Evolutionary conservation across 2,329 filamentous ascomycete genomes (phyloP), one percentile per base, ranked within the genome.

Genomic region (Colletotrichum lentis): DNA sequence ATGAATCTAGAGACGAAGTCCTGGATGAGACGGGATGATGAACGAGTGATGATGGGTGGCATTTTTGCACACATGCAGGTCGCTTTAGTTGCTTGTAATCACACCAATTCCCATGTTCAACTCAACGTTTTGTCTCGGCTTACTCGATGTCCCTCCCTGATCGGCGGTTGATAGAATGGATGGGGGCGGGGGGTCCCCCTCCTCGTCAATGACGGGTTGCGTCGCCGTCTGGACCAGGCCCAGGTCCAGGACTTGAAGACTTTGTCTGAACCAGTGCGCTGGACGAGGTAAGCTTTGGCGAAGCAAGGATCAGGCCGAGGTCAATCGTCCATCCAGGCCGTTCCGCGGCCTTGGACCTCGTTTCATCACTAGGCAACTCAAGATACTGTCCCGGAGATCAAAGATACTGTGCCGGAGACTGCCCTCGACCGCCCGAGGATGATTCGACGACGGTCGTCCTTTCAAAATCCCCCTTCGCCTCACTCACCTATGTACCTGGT

Each of bases 41-140:
- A 50, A 67, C 41, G 64, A 64, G 18, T 64, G 14, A 67, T 47
- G 61, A 64, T n/a, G 50, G 41, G 54, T 24, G 16, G 49, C 27
- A 16, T 41, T 55, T 52, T 20, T 35, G 39, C 39, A 24, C 24
- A n/a, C 5, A 18, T 56, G 62, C 57, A 69, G 37, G 64, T 55
- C 22, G 18, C 52, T 63, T 35, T 46, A 52, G 35, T n/a, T 37
- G 44, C 66, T 69, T 67, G 66, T 67, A 67, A 69, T 67, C 11
- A 67, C 18, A 66, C 56, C n/a, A 39, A 35, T 50, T 55, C 46
- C 5, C 16, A 44, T 16, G 24, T 56, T 60, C 18, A 44, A 2
- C 8, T 35, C 3, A 35, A 35, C 7, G 6, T 3, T 3, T 10
- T 44, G 7, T 3, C 2, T 10, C 8, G 27, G 27, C 27, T 31